Base-by-base conservation (phyloP, 2,329 filamentous ascomycete species). In the Penicillium sp. region DNA sequence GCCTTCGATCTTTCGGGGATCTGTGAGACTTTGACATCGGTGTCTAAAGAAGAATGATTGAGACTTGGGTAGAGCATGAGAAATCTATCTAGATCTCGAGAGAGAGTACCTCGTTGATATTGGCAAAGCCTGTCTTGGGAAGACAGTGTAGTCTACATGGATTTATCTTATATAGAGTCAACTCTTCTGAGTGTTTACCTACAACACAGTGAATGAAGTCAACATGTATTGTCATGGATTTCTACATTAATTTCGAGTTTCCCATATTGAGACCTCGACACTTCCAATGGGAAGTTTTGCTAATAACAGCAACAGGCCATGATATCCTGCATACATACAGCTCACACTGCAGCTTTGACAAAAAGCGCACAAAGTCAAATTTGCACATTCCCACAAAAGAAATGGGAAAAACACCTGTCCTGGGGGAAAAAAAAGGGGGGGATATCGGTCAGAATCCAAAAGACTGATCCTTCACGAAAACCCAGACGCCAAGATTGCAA, bases 21-120 rank as follows among this genome's bases (percentile, higher is more conserved):
- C 45, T 76, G 72, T 57, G 63, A 61, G 21, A 71, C 70, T 8
- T 58, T 75, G 19, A 19, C 40, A 54, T 65, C 15, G 6, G 49
- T 64, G 9, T 59, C 64, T 29, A 53, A 69, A 13, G 3, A 29
- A 29, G 29, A 7, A 41, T 13, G 15, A 15, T 25, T 25, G 10
- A 25, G 40, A 43, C 15, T 25, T 5, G 36, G 36, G 15, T 50
- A 43, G 23, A 41, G 23, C 7, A 25, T 16, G 9, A 19, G 39
- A 4, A 27, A 27, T 19, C 23, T 16, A 16, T 8, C n/a, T 29
- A 19, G 25, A 19, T 19, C 10, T 13, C 5, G 3, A 19, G 25
- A 29, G 25, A 19, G 10, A 31, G n/a, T 19, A 3, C 16, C 43
- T 45, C 7, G 15, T n/a, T 25, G 15, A 13, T 10, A 41, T 41